Evolutionary conservation across 108 stramenopile genomes (phyloP), one percentile per base, ranked within the genome.

Genomic region (Conticribra weissflogii): DNA sequence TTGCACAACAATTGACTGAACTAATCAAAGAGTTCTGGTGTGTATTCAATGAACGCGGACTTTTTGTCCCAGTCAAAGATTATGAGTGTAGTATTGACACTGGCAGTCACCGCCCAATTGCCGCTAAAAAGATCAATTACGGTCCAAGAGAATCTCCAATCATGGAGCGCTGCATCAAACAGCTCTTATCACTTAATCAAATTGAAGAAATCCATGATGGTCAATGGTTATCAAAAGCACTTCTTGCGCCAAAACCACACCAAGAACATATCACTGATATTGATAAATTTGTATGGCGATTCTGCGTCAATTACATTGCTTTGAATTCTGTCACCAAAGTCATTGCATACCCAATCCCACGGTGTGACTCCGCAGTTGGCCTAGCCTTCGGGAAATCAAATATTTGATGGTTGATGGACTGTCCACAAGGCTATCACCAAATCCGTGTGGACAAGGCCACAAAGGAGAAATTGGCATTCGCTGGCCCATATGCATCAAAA

Each of bases 131-230:
- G 8, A 41, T 41, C 36, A 5, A 41, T 12, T 41, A 41, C 36
- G 36, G 36, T 41, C 36, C 36, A 41, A 5, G 36, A 5, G 12
- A 41, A 41, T 9, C 12, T n/a, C 50, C n/a, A 3, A 51, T 51
- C 18, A 51, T 51, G 50, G 17, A 51, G 19, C 9, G 19, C 9
- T 16, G 15, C 19, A 22, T 51, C 19, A n/a, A n/a, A n/a, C 4
- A 8, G 3, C 50, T 51, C 50, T 5, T 22, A 12, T 4, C 9
- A 16, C 4, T 51, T 4, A 16, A 16, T 12, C 15, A 51, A n/a
- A 51, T 51, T n/a, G 19, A 5, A 5, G 17, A 51, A 22, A n/a
- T 51, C 19, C 50, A 51, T 51, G 50, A 51, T 51, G 50, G 50
- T 16, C n/a, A 51, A 51, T 51, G 50, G 50, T 22, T 51, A 51